Conservation (phyloP, 768 basidiomycete species). For the Chalciporus piperatus region DNA sequence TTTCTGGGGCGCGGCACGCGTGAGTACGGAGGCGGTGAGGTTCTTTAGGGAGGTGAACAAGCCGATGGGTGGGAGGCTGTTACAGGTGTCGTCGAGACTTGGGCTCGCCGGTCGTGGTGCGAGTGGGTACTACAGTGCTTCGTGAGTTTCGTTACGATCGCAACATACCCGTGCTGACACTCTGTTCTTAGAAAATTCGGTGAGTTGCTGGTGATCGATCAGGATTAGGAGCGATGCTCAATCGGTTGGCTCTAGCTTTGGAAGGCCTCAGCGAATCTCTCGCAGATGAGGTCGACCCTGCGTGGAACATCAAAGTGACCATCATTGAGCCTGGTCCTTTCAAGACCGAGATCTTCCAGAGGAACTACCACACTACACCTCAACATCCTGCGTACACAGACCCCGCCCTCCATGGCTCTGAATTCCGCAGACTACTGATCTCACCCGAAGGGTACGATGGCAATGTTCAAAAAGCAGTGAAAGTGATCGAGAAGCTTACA, state of each 20-base stretch:
- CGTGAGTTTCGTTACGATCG: constrained; percentile 13
- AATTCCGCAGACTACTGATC: not conserved
- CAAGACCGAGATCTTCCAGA: constrained; percentile 10
- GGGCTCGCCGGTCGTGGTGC: constrained; percentile 25
- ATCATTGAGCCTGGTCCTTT: constrained; percentile 17
- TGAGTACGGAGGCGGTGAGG: constrained; percentile 29
- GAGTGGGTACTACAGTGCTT: constrained; percentile 24
- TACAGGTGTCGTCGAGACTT: constrained; percentile 37
- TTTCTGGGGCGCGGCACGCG: constrained; percentile 35
- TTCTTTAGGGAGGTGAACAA: constrained; percentile 39
- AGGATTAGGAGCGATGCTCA: not conserved
- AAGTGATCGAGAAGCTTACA: constrained; percentile 15
- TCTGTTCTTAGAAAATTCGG: constrained; percentile 15
- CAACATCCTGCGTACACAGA: constrained; percentile 21
- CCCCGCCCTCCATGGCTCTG: constrained; percentile 1
- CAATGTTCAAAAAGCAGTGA: constrained; percentile 9
- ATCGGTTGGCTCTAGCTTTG: constrained; percentile 3
- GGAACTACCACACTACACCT: not conserved
- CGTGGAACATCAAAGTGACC: constrained; percentile 22
- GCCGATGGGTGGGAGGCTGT: constrained; percentile 37
- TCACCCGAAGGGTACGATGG: constrained; percentile 5
- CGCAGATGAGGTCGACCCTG: constrained; percentile 10
- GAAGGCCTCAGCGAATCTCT: constrained; percentile 16
- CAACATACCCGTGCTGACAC: too few species aligned
- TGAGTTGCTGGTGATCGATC: not conserved